Evolutionary conservation across 495 filamentous ascomycete genomes (phyloP).

Genomic region (Patellaria atrata): DNA sequence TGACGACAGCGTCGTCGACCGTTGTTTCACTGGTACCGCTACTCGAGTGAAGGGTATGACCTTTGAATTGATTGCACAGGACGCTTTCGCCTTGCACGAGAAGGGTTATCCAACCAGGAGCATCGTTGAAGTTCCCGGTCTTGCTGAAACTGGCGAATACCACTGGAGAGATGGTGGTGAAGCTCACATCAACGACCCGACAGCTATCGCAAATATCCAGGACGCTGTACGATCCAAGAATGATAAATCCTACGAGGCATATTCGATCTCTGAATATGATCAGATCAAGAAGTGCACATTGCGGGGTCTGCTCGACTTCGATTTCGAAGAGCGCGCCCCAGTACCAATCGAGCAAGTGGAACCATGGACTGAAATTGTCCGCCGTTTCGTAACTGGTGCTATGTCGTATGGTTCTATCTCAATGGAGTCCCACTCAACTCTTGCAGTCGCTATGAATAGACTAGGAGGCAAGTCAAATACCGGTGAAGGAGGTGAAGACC

Average conservation of each 20-base stretch:
- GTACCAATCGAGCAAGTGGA: conserved; percentile 97
- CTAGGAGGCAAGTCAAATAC: conserved; percentile 98
- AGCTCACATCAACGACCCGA: conserved; percentile 94
- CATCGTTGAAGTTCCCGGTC: conserved; percentile 66
- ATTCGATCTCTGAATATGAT: conserved; percentile 88
- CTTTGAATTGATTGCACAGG: conserved; percentile 88
- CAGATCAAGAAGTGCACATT: conserved; percentile 97
- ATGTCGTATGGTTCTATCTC: conserved; percentile 99
- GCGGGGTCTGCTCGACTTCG: conserved; percentile 92
- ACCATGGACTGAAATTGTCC: conserved; percentile 97
- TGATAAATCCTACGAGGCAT: conserved; percentile 98
- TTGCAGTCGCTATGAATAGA: conserved; percentile 96
- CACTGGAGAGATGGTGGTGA: conserved; percentile 99
- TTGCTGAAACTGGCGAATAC: conserved; percentile 93
- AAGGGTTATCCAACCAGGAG: conserved; percentile 77
- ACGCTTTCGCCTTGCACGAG: conserved; percentile 95
- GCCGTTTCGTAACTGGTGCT: conserved; percentile 94
- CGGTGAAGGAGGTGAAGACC: conserved; percentile 94
- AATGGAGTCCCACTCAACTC: conserved; percentile 96
- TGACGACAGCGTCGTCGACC: conserved; percentile 88
- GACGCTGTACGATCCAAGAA: conserved; percentile 98
- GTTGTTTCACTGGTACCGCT: conserved; percentile 91
- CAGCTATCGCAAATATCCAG: conserved; percentile 92
- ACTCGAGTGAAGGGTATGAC: conserved; percentile 93
- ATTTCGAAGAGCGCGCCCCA: conserved; percentile 74